Evolutionary conservation across 2,329 filamentous ascomycete genomes (phyloP).

Genomic region (Gyromitra esculenta): DNA sequence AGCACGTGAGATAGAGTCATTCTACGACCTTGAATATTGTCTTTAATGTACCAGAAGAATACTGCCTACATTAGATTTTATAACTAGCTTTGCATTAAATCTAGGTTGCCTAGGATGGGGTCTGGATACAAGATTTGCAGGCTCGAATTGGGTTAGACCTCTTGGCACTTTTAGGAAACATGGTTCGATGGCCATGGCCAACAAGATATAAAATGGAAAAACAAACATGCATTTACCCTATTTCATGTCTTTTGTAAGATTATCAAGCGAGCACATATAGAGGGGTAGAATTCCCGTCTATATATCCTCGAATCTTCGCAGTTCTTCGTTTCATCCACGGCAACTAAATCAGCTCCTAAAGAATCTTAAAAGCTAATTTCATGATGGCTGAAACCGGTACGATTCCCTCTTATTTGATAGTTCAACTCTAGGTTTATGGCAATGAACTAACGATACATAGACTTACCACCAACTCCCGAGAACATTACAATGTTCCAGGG

Average conservation of each 20-base stretch:
- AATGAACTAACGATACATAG: not conserved
- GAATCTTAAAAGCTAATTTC: not conserved
- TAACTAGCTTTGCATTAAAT: not conserved
- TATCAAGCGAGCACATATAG: constrained; percentile 1
- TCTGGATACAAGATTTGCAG: not conserved
- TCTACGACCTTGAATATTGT: not conserved
- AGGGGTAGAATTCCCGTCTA: not conserved
- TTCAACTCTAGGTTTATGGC: not conserved
- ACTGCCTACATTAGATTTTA: not conserved
- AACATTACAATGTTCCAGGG: constrained; percentile 70
- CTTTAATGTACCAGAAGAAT: not conserved
- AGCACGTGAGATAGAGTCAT: not conserved
- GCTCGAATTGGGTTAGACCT: not conserved
- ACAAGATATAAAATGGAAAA: not conserved
- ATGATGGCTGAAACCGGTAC: not conserved
- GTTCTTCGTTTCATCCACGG: not conserved
- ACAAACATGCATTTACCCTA: not conserved
- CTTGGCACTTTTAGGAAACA: not conserved
- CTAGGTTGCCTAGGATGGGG: not conserved
- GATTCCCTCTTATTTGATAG: too few species aligned
- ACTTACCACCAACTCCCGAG: constrained; percentile 16
- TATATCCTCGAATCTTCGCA: not conserved
- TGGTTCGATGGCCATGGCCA: not conserved
- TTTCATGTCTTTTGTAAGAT: not conserved
- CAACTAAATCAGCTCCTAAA: not conserved